Evolutionary conservation across 2,329 filamentous ascomycete genomes (phyloP), one percentile per base, ranked within the genome.

Genomic region (Fonsecaea monophora): DNA sequence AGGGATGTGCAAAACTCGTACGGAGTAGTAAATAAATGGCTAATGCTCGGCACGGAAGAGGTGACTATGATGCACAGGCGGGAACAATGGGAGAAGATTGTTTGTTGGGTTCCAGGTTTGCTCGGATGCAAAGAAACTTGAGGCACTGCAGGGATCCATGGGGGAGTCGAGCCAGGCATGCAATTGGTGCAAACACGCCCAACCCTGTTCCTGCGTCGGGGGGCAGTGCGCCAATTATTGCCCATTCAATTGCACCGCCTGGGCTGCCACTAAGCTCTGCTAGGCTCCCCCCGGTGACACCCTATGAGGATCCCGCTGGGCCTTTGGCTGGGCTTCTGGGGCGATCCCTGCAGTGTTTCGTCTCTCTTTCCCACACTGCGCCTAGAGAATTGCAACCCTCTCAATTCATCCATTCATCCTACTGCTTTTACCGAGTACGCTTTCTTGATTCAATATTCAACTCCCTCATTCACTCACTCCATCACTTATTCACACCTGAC

Each of bases 401-500:
- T 21, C 45, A 21, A 8, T 45, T 45, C n/a, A 10, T 45, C 42
- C 21, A 45, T n/a, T 21, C 4, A 6, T 45, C 18, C 42, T 55
- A n/a, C 25, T 15, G 6, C 38, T 56, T 30, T 25, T 25, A 25
- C 25, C 25, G 25, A 25, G 25, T 25, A 25, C 25, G 25, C 25
- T 56, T 25, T 45, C 18, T 25, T 6, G 45, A 50, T 55, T 63
- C 60, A 38, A 15, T 42, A 38, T 30, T 42, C 34, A 15, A 25
- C 25, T 25, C 25, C 25, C 60, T 64, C 62, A 40, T 18, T 64
- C 18, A 35, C 64, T 62, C 62, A 60, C n/a, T 50, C 21, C 40
- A 38, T 48, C 56, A n/a, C 42, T 25, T 55, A 59, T 42, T 62
- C 55, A 48, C 65, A 64, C 62, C 60, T 61, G 42, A 55, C 42